Conservation (phyloP, 75 land plant species). For the Gnetum montanum region DNA sequence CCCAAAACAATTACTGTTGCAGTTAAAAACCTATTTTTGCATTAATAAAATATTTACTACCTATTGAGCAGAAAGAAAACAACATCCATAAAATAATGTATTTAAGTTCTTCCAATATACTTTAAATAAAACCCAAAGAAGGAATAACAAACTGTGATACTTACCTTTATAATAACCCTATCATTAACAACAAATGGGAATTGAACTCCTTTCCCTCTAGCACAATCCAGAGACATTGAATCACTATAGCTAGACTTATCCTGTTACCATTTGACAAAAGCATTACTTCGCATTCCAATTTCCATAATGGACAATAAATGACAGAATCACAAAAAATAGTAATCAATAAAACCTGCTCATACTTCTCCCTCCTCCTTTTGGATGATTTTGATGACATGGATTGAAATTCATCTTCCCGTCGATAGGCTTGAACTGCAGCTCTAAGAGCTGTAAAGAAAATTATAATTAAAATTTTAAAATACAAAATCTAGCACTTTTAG, state of each 20-base stretch:
- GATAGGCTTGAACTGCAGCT: constrained; percentile 74
- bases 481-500: too few relatives aligned
- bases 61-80: too few relatives aligned
- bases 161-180: constrained; percentile 82
- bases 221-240: constrained; percentile 22
- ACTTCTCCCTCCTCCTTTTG: constrained; percentile 65
- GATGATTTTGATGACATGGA: constrained; percentile 28
- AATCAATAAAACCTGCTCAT: constrained; percentile 40
- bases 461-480: too few relatives aligned
- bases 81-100: too few relatives aligned
- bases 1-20: too few relatives aligned
- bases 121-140: too few relatives aligned
- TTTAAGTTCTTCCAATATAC: too few relatives aligned
- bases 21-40: too few relatives aligned
- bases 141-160: not conserved
- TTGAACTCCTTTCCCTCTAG: constrained; percentile 78
- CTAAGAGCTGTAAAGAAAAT: constrained; percentile 48
- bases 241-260: constrained; percentile 33
- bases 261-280: not conserved
- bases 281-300: too few relatives aligned
- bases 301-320: too few relatives aligned
- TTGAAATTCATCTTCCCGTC: constrained; percentile 52
- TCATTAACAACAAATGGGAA: constrained; percentile 91
- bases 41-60: too few relatives aligned
- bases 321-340: not conserved